These are phyloP conservation scores for Ganoderma boninense DNA, from an alignment of 1,284 basidiomycete species.

Conservation along the genomic window DNA sequence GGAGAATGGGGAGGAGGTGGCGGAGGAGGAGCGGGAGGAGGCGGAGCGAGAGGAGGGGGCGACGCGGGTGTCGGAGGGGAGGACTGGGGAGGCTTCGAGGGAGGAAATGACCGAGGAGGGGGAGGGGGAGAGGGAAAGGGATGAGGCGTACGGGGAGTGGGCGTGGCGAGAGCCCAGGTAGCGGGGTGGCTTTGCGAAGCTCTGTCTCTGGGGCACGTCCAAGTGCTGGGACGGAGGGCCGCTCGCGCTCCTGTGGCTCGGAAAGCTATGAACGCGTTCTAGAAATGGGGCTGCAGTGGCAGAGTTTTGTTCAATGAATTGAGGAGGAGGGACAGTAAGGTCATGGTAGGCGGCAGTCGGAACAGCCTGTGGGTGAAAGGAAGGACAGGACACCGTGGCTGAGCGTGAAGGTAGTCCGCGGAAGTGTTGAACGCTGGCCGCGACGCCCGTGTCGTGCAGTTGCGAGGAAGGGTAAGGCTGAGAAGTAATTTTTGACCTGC, in stretches of 20 bases:
- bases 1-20: not conserved
- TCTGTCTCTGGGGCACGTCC: too few species aligned
- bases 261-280: not conserved
- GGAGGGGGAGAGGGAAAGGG: not conserved
- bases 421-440: not conserved
- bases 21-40: constrained; percentile 1
- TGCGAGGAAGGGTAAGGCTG: not conserved
- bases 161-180: not conserved
- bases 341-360: not conserved
- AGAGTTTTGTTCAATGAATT: not conserved
- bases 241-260: not conserved
- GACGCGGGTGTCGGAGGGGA: too few species aligned
- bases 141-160: not conserved
- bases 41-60: too few species aligned
- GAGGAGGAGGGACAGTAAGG: not conserved
- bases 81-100: not conserved
- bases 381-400: not conserved
- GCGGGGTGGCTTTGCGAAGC: not conserved
- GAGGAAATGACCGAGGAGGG: not conserved
- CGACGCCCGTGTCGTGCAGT: not conserved
- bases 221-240: not conserved
- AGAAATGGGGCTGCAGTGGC: not conserved
- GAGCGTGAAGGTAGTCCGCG: not conserved
- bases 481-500: not conserved
- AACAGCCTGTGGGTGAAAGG: not conserved